Conservation (phyloP, 2,329 filamentous ascomycete genomes). For the Alternaria dauci region DNA sequence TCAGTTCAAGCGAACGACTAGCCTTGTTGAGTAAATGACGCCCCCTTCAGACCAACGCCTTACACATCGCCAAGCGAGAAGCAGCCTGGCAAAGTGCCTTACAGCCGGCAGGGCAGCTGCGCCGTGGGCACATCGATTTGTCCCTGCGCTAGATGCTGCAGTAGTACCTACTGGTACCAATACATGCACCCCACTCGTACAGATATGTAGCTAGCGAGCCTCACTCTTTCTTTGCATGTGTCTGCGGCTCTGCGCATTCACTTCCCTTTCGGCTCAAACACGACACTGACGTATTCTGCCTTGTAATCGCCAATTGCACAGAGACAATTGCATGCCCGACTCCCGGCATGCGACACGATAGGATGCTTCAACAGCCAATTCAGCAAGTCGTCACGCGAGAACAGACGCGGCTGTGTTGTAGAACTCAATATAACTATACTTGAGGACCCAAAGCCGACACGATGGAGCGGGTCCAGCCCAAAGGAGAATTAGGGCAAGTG, state of each 20-base stretch:
- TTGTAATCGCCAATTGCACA: background rate
- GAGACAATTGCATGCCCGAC: background rate
- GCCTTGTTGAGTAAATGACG: constrained; percentile 10
- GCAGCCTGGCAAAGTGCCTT: constrained; percentile 35
- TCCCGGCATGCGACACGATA: background rate
- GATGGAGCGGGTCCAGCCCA: constrained; percentile 35
- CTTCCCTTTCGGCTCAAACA: background rate
- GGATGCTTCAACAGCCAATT: constrained; percentile 10
- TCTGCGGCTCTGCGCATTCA: constrained; percentile 22
- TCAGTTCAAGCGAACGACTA: constrained; percentile 18
- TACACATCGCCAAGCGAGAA: constrained; percentile 28
- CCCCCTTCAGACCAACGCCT: constrained; percentile 15
- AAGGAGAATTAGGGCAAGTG: constrained; percentile 35
- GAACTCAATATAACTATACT: constrained; percentile 23
- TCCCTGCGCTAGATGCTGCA: constrained; percentile 22
- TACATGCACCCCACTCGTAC: constrained; percentile 6
- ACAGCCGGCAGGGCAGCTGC: constrained; percentile 26
- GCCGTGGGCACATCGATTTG: constrained; percentile 26
- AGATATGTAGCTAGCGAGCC: constrained; percentile 23
- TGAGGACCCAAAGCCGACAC: constrained; percentile 23
- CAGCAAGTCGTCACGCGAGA: background rate
- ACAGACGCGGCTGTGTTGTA: background rate
- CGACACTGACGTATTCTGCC: background rate
- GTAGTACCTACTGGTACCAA: background rate
- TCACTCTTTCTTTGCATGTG: constrained; percentile 20